A percentile compares a stretch with the other conserved stretches of the same genome.
Conservation (phyloP, 2,329 filamentous ascomycete species). For the Arthrobotrys sinensis region DNA sequence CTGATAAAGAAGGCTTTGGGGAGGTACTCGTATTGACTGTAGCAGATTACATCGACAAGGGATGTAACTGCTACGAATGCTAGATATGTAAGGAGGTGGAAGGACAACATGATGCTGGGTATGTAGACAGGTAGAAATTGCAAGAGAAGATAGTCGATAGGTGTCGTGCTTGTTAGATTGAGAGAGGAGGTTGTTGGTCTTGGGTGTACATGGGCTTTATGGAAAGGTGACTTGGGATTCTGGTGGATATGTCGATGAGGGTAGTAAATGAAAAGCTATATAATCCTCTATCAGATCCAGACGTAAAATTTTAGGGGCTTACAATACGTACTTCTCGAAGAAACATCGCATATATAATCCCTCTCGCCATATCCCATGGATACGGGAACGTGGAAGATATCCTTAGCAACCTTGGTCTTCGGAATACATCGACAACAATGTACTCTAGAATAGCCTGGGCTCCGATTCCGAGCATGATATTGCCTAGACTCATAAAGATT, state of each 20-base stretch:
- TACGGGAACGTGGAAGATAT: constrained; percentile 75
- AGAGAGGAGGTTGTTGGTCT: constrained; percentile 75
- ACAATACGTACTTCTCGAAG: constrained; percentile 72
- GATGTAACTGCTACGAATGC: constrained; percentile 76
- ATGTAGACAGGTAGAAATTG: constrained; percentile 78
- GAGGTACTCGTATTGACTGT: constrained; percentile 77
- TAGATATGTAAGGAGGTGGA: constrained; percentile 81
- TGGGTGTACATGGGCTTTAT: constrained; percentile 71
- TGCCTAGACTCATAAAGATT: constrained; percentile 72
- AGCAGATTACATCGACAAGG: constrained; percentile 77
- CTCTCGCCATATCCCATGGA: constrained; percentile 75
- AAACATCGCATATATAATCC: constrained; percentile 72
- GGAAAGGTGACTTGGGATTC: constrained; percentile 67
- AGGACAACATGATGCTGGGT: constrained; percentile 76
- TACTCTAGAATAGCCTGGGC: constrained; percentile 74
- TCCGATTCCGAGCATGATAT: constrained; percentile 72
- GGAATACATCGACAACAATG: constrained; percentile 72
- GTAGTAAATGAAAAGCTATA: constrained; percentile 77
- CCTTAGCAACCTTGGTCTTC: constrained; percentile 73
- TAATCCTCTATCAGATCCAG: constrained; percentile 20
- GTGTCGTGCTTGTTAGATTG: constrained; percentile 78
- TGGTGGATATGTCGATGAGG: constrained; percentile 79
- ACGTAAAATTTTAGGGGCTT: background rate
- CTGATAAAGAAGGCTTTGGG: constrained; percentile 72
- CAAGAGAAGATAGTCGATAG: constrained; percentile 75